Evolutionary conservation across 2,329 filamentous ascomycete genomes (phyloP).

Genomic region (Fusarium odoratissimum): DNA sequence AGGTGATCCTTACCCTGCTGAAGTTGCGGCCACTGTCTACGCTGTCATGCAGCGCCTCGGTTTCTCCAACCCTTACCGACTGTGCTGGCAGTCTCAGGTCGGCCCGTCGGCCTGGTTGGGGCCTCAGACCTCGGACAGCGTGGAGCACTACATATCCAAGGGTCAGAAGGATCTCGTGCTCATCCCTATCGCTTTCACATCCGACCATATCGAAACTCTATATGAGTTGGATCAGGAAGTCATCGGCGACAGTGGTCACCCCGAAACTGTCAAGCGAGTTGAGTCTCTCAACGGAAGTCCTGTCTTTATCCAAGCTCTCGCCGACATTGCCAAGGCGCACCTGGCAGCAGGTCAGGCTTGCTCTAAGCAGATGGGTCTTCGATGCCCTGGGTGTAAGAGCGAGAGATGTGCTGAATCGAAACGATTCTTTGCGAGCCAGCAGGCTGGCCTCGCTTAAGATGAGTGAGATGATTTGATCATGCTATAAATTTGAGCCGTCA

Average conservation of each 20-base stretch:
- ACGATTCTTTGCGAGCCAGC: conserved; percentile 68
- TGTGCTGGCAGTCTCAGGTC: conserved; percentile 98
- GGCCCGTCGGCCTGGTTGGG: conserved; percentile 96
- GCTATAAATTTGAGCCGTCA: background rate
- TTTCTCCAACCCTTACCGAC: conserved; percentile 89
- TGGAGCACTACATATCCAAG: conserved; percentile 88
- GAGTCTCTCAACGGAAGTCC: conserved; percentile 93
- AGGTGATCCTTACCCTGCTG: conserved; percentile 94
- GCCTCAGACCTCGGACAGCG: conserved; percentile 89
- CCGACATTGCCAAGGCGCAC: conserved; percentile 86
- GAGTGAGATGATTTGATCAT: background rate
- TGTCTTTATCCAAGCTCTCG: conserved; percentile 90
- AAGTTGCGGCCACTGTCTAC: conserved; percentile 95
- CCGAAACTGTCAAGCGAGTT: conserved; percentile 85
- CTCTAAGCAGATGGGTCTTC: conserved; percentile 86
- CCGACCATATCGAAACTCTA: conserved; percentile 98
- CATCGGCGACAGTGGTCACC: conserved; percentile 84
- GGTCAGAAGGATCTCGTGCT: conserved; percentile 92
- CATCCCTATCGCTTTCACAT: conserved; percentile 96
- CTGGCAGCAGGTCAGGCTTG: conserved; percentile 74
- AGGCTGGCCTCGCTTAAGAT: conserved; percentile 42
- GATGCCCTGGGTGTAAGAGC: conserved; percentile 94
- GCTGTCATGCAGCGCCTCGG: conserved; percentile 94
- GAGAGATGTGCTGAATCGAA: conserved; percentile 85
- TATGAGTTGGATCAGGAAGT: conserved; percentile 96